phyloP scores from a whole-genome alignment of 306 rosid genomes.

The Mucuna pruriens region DNA sequence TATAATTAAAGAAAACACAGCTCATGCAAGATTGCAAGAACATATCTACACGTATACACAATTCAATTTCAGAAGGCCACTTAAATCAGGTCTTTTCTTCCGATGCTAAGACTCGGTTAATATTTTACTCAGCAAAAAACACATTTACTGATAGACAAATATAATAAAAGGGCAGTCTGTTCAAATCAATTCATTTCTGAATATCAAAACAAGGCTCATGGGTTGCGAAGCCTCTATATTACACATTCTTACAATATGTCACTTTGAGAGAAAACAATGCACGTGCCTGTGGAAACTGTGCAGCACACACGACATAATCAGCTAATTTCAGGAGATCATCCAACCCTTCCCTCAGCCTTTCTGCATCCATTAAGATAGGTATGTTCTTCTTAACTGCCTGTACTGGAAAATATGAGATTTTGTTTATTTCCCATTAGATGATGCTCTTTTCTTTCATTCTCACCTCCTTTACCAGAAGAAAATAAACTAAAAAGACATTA shows the following conservation, averaged over 20 bases:
- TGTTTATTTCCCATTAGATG: conserved; percentile 42
- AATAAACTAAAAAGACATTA: conserved; percentile 14
- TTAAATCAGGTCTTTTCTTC: background rate
- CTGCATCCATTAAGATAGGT: conserved; percentile 86
- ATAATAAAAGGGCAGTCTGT: background rate
- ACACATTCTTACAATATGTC: background rate
- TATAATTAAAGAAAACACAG: background rate
- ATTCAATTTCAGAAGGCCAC: background rate
- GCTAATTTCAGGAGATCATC: conserved; percentile 73
- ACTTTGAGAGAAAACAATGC: conserved; percentile 32
- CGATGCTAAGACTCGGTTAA: background rate
- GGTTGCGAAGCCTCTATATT: background rate
- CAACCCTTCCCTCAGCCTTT: conserved; percentile 83
- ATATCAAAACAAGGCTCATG: background rate
- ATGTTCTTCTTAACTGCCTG: conserved; percentile 79
- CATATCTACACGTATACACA: conserved; percentile 10
- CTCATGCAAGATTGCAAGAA: background rate
- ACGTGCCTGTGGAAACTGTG: conserved; percentile 83
- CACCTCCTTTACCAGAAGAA: conserved; percentile 11
- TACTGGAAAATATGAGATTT: conserved; percentile 39
- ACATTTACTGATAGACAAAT: background rate
- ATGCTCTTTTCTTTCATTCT: conserved; percentile 23
- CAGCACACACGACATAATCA: conserved; percentile 75
- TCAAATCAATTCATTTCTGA: conserved; percentile 17
- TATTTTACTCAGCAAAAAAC: background rate